Conservation (phyloP, 2,329 filamentous ascomycete species). For the Hypoxylon sp. region DNA sequence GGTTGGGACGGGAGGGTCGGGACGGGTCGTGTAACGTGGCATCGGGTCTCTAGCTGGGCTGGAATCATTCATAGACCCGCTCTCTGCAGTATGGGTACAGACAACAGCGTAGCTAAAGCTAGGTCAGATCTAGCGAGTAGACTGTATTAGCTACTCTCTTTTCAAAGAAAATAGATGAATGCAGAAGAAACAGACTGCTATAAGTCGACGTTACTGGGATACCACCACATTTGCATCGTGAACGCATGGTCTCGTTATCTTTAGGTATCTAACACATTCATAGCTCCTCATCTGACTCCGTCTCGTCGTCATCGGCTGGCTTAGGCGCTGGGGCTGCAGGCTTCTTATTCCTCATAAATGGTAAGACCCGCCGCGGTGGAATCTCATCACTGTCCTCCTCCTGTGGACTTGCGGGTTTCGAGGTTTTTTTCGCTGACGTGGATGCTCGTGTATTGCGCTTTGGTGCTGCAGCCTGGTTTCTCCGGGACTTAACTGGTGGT, state of each 20-base stretch:
- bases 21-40: constrained; percentile 17
- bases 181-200: not conserved
- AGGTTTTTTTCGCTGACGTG: constrained; percentile 25
- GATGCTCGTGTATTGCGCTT: constrained; percentile 29
- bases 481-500: constrained; percentile 38
- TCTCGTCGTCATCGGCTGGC: constrained; percentile 61
- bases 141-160: not conserved
- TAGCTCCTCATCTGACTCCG: constrained; percentile 71
- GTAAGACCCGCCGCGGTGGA: constrained; percentile 57
- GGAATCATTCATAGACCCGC: constrained; percentile 10
- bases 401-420: constrained; percentile 19
- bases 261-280: constrained; percentile 51
- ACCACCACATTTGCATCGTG: constrained; percentile 13
- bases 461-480: constrained; percentile 15
- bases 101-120: constrained; percentile 13
- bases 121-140: constrained; percentile 1
- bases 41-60: constrained; percentile 16
- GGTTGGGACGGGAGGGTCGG: constrained; percentile 13
- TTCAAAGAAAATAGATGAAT: not conserved
- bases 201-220: not conserved
- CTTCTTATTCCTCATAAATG: constrained; percentile 60
- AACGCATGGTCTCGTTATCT: constrained; percentile 30
- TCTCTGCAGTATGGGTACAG: constrained; percentile 12
- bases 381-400: constrained; percentile 46
- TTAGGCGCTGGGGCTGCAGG: constrained; percentile 49